A percentile compares a stretch with the other conserved stretches of the same genome.
Conservation (phyloP, 352 stramenopile genomes). For the Pythium pyrilobum region DNA sequence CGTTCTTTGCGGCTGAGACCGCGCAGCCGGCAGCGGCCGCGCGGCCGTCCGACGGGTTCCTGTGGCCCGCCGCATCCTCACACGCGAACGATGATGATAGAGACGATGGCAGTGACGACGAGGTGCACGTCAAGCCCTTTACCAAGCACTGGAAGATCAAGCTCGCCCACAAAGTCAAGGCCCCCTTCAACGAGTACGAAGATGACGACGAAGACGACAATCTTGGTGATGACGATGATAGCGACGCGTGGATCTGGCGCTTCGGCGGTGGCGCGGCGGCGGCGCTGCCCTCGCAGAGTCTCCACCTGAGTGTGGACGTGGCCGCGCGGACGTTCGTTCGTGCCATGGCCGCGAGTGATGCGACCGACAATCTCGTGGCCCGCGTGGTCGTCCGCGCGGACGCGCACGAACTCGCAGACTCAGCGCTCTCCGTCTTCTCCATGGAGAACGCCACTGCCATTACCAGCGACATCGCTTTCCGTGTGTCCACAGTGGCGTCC, state of each 20-base stretch:
- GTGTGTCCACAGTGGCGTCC: neutral
- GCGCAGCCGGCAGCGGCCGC: neutral
- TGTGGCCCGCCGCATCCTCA: neutral
- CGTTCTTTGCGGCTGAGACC: constrained; percentile 4
- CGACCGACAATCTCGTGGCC: neutral
- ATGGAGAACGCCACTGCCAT: neutral
- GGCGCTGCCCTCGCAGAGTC: no score
- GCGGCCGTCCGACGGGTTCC: neutral
- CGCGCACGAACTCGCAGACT: constrained; percentile 5
- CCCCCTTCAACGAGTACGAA: neutral
- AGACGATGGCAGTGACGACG: neutral
- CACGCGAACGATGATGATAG: neutral
- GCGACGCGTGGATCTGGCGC: neutral
- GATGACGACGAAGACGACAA: neutral
- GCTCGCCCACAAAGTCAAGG: neutral
- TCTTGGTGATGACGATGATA: neutral
- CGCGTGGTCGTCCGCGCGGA: constrained; percentile 12
- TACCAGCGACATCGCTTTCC: neutral
- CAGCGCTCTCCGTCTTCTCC: neutral
- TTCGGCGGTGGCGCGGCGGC: no score
- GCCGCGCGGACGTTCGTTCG: constrained; percentile 8
- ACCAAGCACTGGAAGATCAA: constrained; percentile 6
- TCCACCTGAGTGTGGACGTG: neutral
- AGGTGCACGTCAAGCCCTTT: neutral
- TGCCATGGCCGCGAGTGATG: neutral